Percentiles rank a stretch among this genome's conserved stretches.
Conservation (phyloP, 768 basidiomycete genomes). For the Cystobasidium tubakii region DNA sequence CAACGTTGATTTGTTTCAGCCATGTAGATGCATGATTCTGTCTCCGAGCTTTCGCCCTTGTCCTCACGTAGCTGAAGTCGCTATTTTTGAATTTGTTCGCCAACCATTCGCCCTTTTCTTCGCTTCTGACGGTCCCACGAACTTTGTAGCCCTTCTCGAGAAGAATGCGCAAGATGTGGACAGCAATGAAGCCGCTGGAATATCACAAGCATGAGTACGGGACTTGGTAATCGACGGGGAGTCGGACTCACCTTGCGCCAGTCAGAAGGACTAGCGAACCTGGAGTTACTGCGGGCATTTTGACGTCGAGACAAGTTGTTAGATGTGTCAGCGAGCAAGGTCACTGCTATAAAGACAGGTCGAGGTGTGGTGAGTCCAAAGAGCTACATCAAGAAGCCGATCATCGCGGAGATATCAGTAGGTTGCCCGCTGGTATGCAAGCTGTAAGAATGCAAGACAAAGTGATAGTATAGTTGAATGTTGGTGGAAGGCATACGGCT, state of each 20-base stretch:
- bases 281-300: conserved; percentile 15
- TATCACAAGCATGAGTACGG: neutral
- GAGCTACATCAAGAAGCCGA: too few relatives aligned
- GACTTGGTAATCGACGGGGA: neutral
- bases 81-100: conserved; percentile 32
- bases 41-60: neutral
- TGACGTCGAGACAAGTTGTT: neutral
- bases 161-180: conserved; percentile 25
- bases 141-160: conserved; percentile 35
- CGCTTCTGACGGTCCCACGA: conserved; percentile 27
- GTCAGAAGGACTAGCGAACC: conserved; percentile 9
- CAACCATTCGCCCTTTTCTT: conserved; percentile 26
- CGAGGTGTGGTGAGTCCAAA: too few relatives aligned
- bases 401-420: too few relatives aligned
- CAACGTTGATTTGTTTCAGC: neutral
- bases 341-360: too few relatives aligned
- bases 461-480: too few relatives aligned
- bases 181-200: conserved; percentile 31
- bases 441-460: too few relatives aligned
- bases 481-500: too few relatives aligned
- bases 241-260: conserved; percentile 5
- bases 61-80: conserved; percentile 25
- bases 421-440: too few relatives aligned
- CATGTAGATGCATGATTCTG: conserved; percentile 51
- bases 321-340: too few relatives aligned